These are phyloP conservation scores for Sporobolomyces pararoseus DNA, from an alignment of 768 basidiomycete species.

Conservation along the genomic window DNA sequence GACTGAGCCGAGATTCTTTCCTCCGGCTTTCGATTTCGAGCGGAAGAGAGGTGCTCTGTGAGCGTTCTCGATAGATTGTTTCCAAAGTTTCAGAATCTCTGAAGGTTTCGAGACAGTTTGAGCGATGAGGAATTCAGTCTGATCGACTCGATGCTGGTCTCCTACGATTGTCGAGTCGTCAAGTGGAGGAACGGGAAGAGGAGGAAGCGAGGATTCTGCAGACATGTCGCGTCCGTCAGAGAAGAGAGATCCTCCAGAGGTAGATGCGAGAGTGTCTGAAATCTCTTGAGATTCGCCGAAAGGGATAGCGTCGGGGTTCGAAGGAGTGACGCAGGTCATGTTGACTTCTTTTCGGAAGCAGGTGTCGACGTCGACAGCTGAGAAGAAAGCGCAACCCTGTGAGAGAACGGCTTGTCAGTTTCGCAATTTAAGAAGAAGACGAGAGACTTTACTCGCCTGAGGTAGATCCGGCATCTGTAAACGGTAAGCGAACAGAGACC, in stretches of 20 bases:
- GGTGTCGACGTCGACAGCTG: constrained; percentile 85
- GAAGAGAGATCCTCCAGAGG: constrained; percentile 34
- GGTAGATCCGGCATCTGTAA: constrained; percentile 96
- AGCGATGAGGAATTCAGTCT: constrained; percentile 69
- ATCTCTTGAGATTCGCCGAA: constrained; percentile 86
- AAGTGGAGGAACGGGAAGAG: constrained; percentile 36
- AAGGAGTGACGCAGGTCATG: constrained; percentile 92
- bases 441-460: constrained; percentile 57
- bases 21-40: neutral
- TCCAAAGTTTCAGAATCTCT: constrained; percentile 62
- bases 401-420: neutral
- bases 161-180: constrained; percentile 57
- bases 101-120: constrained; percentile 69
- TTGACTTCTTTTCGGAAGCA: constrained; percentile 93
- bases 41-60: neutral
- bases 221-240: constrained; percentile 61
- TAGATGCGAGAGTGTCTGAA: constrained; percentile 22
- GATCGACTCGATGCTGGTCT: constrained; percentile 61
- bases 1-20: constrained; percentile 2
- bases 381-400: constrained; percentile 76
- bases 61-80: constrained; percentile 10
- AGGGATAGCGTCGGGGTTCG: constrained; percentile 73
- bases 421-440: neutral
- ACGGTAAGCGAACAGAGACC: constrained; percentile 80
- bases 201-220: constrained; percentile 35